A percentile compares a stretch with the other conserved stretches of the same genome.
Evolutionary conservation across 2,329 filamentous ascomycete genomes (phyloP).

Genomic region (Zymoseptoria pseudotritici): DNA sequence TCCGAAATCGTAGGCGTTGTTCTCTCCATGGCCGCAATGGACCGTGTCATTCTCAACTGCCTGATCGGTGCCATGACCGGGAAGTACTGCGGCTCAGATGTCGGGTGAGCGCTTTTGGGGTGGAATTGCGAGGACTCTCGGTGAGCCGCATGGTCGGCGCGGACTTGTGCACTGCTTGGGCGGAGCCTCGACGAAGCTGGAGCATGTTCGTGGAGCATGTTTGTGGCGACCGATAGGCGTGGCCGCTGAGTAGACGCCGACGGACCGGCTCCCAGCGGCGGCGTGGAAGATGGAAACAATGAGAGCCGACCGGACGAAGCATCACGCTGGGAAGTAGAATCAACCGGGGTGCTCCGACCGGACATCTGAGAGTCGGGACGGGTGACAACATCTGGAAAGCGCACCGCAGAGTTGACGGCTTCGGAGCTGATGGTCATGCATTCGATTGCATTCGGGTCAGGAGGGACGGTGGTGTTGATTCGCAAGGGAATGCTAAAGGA

Average conservation of each 20-base stretch:
- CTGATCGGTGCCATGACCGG: background rate
- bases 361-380: background rate
- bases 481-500: constrained; percentile 26
- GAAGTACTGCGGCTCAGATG: background rate
- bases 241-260: background rate
- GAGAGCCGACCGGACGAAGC: background rate
- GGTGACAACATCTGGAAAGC: background rate
- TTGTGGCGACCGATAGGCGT: background rate
- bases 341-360: background rate
- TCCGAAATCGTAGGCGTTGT: background rate
- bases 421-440: constrained; percentile 1
- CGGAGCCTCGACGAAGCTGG: background rate
- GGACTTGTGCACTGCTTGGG: background rate
- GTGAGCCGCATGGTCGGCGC: background rate
- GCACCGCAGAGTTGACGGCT: background rate
- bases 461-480: constrained; percentile 29
- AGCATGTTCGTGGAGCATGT: background rate
- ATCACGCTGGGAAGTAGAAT: background rate
- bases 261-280: background rate
- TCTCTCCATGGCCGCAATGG: background rate
- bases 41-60: background rate
- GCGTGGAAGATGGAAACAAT: background rate
- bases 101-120: background rate
- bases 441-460: background rate
- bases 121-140: background rate